These are phyloP conservation scores for Heterobasidion irregulare DNA, from an alignment of 1,284 basidiomycete species.

Conservation along the genomic window DNA sequence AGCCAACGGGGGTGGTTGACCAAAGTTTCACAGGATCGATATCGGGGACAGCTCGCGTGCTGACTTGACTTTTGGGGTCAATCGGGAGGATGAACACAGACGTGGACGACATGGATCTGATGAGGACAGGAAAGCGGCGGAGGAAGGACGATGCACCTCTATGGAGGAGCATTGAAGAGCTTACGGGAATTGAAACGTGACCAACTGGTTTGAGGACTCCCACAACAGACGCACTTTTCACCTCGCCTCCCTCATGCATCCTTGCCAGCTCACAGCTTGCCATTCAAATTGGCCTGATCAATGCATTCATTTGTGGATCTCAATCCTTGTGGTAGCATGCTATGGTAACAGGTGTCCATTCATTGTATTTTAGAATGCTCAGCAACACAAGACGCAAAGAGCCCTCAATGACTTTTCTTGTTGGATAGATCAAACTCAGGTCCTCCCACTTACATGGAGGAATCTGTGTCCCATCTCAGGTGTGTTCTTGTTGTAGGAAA, in stretches of 20 bases:
- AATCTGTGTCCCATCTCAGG: no score
- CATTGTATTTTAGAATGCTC: no score
- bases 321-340: no score
- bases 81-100: conserved; percentile 33
- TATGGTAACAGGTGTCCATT: no score
- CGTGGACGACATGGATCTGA: conserved; percentile 25
- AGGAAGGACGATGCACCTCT: conserved; percentile 4
- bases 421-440: no score
- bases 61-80: conserved; percentile 26
- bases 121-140: conserved; percentile 6
- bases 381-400: no score
- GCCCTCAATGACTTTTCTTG: no score
- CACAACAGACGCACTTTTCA: neutral
- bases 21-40: conserved; percentile 34
- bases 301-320: no score
- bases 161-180: neutral
- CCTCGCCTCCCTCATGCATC: neutral
- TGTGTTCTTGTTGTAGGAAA: no score
- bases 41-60: conserved; percentile 12
- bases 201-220: neutral
- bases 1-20: conserved; percentile 25
- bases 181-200: neutral
- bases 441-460: no score
- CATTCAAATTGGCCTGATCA: no score
- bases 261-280: no score